These are phyloP conservation scores for Russula foetens DNA, from an alignment of 768 basidiomycete genomes.

Conservation along the genomic window DNA sequence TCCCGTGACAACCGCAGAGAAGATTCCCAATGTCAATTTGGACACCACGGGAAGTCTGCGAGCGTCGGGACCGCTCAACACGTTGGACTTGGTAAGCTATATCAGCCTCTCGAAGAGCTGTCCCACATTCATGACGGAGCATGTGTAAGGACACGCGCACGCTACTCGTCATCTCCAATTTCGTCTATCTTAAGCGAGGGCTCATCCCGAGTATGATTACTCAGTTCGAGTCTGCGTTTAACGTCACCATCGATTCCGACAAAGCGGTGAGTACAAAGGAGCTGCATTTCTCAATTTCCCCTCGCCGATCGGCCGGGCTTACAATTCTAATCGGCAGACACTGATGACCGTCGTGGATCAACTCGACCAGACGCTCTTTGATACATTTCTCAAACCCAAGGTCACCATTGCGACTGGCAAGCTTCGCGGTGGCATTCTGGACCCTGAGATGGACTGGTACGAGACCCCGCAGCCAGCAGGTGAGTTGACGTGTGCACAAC, in stretches of 20 bases:
- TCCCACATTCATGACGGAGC: neutral
- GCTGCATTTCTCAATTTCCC: neutral
- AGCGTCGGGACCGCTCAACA: constrained; percentile 48
- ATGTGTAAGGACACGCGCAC: constrained; percentile 67
- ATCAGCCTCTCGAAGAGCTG: neutral
- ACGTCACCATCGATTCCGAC: constrained; percentile 63
- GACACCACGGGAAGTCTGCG: constrained; percentile 32
- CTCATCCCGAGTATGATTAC: constrained; percentile 73
- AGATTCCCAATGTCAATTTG: constrained; percentile 27
- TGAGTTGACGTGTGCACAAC: too few species aligned
- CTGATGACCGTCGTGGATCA: constrained; percentile 71
- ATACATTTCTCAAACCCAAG: constrained; percentile 80
- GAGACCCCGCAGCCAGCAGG: constrained; percentile 90
- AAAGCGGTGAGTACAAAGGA: constrained; percentile 40
- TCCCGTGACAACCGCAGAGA: constrained; percentile 34
- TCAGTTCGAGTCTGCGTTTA: constrained; percentile 72
- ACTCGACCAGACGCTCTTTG: constrained; percentile 84
- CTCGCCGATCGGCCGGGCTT: neutral
- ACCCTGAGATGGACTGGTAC: constrained; percentile 85
- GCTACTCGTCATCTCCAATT: constrained; percentile 84
- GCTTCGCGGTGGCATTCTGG: constrained; percentile 72
- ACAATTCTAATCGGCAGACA: constrained; percentile 34
- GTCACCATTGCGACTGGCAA: constrained; percentile 56
- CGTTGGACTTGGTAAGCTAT: constrained; percentile 50
- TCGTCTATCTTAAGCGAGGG: constrained; percentile 60